These are phyloP conservation scores for Pyrenophora seminiperda DNA, from an alignment of 2,329 filamentous ascomycete species.

Conservation along the genomic window DNA sequence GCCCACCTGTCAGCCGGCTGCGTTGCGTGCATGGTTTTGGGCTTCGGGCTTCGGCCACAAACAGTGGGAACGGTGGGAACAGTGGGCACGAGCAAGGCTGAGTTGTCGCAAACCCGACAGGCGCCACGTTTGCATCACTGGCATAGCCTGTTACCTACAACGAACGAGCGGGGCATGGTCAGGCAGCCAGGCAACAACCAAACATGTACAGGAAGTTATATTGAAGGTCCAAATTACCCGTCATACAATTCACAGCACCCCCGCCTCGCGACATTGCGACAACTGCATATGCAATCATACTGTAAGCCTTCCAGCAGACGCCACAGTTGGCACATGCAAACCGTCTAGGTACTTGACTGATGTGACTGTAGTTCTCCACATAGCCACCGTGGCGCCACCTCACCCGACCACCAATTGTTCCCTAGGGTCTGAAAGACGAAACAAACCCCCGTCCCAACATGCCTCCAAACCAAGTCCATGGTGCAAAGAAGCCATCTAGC, in stretches of 20 bases:
- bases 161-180: conserved; percentile 20
- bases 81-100: conserved; percentile 14
- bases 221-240: too few relatives aligned
- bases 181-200: conserved; percentile 6
- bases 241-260: too few relatives aligned
- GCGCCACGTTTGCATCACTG: conserved; percentile 8
- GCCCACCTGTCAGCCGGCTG: neutral
- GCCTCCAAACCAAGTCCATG: neutral
- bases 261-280: too few relatives aligned
- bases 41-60: conserved; percentile 6
- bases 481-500: neutral
- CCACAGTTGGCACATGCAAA: too few relatives aligned
- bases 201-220: too few relatives aligned
- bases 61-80: conserved; percentile 10
- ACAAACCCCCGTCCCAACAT: neutral
- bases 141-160: neutral
- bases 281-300: too few relatives aligned
- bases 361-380: too few relatives aligned
- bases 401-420: too few relatives aligned
- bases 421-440: too few relatives aligned
- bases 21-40: conserved; percentile 1
- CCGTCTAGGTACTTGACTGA: too few relatives aligned
- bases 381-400: too few relatives aligned
- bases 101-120: conserved; percentile 7
- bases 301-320: too few relatives aligned